A percentile compares a stretch with the other conserved stretches of the same genome.
phyloP scores from a whole-genome alignment of 768 basidiomycete species.

The Tulasnella sp. region DNA sequence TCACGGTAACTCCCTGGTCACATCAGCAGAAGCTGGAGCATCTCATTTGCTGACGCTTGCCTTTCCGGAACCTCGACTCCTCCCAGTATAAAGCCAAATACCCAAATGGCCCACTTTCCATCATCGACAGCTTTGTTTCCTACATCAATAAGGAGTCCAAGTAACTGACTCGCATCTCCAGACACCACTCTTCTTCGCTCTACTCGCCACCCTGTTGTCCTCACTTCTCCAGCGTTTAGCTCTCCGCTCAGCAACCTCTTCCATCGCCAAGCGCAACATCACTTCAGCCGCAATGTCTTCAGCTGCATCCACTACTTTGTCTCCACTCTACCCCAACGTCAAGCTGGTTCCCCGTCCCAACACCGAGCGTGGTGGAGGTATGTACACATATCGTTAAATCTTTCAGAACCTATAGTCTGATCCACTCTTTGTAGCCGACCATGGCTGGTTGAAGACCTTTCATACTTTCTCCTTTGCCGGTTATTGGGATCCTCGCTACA shows the following conservation, averaged over 20 bases:
- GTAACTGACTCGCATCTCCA: background rate
- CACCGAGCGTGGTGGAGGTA: slow-evolving; percentile 34
- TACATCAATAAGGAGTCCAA: background rate
- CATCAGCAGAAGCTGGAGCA: slow-evolving; percentile 5
- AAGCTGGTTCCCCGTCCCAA: slow-evolving; percentile 34
- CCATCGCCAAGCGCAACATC: background rate
- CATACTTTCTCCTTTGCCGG: slow-evolving; percentile 82
- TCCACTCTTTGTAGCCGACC: slow-evolving; percentile 72
- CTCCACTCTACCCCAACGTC: slow-evolving; percentile 32
- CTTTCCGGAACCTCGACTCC: background rate
- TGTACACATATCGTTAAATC: background rate
- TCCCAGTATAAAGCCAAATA: background rate
- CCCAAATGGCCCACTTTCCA: background rate
- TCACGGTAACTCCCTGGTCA: background rate
- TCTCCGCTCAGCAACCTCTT: background rate
- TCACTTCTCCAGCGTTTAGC: slow-evolving; percentile 24
- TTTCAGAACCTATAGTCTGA: slow-evolving; percentile 54
- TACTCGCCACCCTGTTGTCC: slow-evolving; percentile 26
- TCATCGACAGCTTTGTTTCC: slow-evolving; percentile 1
- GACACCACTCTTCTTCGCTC: background rate
- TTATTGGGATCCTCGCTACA: slow-evolving; percentile 63
- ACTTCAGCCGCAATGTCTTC: background rate
- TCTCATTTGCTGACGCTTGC: background rate
- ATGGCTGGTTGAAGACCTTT: slow-evolving; percentile 86
- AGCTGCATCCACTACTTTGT: slow-evolving; percentile 2